Base-by-base conservation (phyloP, 176 grass and related monocot species). In the Bolboschoenus planiculmis region DNA sequence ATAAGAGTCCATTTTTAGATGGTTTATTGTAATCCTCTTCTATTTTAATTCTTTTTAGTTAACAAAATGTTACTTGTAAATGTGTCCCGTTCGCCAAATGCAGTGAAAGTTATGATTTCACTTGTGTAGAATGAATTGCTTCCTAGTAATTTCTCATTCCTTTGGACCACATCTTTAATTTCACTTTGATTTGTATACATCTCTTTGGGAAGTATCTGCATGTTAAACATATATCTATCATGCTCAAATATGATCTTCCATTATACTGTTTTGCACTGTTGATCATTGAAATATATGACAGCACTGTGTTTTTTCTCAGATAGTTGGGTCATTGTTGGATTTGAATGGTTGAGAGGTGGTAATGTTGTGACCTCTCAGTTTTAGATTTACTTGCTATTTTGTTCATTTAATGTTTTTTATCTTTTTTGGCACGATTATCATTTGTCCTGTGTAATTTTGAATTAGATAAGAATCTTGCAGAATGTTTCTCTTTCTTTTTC, bases 11-110 rank as follows among this genome's bases (percentile, higher is more conserved):
- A 9, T 76, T 76, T 53, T 34, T 51, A 30, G 26, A 77, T 30
- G 72, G 47, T 77, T 50, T 53, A 77, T 77, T 77, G 24, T 27
- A 77, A n/a, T n/a, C n/a, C n/a, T n/a, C n/a, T n/a, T 77, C 26
- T 2, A 53, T 51, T 76, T 47, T 53, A 30, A n/a, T 77, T 51
- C 23, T 70, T 75, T 77, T 77, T 46, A 77, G 46, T 77, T 77
- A 77, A 77, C 72, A 77, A 26, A 21, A 76, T 51, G 26, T 77
- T 77, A 77, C 72, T 20, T 77, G 72, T 77, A 77, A 77, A 77
- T 77, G 26, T 53, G 46, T 51, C 72, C 29, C 72, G 53, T 77
- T 77, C 72, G 51, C 46, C 72, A 53, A 30, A 20, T 51, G 46
- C 53, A 20, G 44, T 48, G 46, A 53, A 30, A 53, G 26, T 77